These are phyloP conservation scores for Ceriops zippeliana DNA, from an alignment of 345 rosid genomes.

Conservation along the genomic window DNA sequence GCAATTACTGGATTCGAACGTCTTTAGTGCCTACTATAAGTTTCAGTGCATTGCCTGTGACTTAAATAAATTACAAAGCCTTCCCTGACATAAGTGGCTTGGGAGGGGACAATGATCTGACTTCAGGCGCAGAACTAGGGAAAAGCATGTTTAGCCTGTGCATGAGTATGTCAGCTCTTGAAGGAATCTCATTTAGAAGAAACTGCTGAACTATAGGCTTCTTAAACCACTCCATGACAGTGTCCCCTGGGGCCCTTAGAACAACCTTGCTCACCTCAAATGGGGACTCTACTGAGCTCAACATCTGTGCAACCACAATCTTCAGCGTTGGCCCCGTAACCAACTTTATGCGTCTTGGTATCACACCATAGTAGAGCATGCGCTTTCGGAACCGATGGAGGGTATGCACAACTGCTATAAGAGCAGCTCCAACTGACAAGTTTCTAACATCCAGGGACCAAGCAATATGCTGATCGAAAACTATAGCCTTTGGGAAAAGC, in stretches of 20 bases:
- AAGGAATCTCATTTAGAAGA: conserved; percentile 85
- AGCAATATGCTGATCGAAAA: conserved; percentile 93
- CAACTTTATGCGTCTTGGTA: conserved; percentile 89
- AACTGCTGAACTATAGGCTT: conserved; percentile 97
- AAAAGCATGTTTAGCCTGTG: conserved; percentile 80
- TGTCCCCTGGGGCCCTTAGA: conserved; percentile 82
- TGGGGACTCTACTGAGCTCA: conserved; percentile 90
- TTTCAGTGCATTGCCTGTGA: conserved; percentile 1
- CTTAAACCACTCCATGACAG: conserved; percentile 95
- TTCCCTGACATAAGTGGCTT: conserved; percentile 27
- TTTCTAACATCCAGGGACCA: conserved; percentile 97
- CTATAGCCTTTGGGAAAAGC: conserved; percentile 95
- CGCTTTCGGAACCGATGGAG: conserved; percentile 94
- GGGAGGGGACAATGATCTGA: conserved; percentile 70
- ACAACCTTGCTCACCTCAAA: conserved; percentile 96
- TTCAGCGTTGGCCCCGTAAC: conserved; percentile 93
- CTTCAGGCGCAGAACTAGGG: conserved; percentile 94
- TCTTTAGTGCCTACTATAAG: too few relatives aligned
- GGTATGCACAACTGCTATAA: conserved; percentile 90
- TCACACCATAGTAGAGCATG: conserved; percentile 87
- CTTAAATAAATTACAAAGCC: conserved; percentile 10
- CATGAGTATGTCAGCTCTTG: conserved; percentile 87
- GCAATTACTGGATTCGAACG: background rate
- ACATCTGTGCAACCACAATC: conserved; percentile 87
- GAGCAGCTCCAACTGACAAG: conserved; percentile 94